Base-by-base conservation (phyloP, 106 monocot species). In the Narthecium ossifragum region DNA sequence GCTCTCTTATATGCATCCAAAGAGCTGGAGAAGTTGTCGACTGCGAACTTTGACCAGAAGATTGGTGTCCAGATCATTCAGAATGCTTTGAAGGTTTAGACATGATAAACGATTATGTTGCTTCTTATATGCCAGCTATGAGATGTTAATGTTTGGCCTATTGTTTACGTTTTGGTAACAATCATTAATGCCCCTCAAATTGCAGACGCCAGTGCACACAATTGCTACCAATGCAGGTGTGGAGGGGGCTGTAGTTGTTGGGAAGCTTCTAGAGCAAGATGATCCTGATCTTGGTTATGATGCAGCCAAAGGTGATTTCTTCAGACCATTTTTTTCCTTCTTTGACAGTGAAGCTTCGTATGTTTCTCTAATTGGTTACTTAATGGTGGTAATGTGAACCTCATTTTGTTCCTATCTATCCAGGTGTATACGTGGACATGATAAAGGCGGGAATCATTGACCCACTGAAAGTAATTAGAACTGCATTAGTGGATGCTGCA, bases 381-480 rank as follows among this genome's bases (percentile, higher is more conserved):
- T 37, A 41, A 14, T 14, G 41, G 14, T 31, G 34, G 18, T 28
- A 4, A 17, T n/a, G n/a, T n/a, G n/a, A n/a, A n/a, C n/a, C n/a
- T n/a, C n/a, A n/a, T n/a, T n/a, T n/a, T n/a, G n/a, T n/a, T n/a
- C n/a, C n/a, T n/a, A n/a, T n/a, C n/a, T n/a, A 7, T 61, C 0
- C 51, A 86, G 89, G 85, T 60, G 89, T 81, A 65, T 86, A 86
- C 68, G 78, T 81, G 0, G 86, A 86, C 31, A 74, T 86, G 81
- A 66, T 90, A 0, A 90, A 90, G 63, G 63, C 81, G 3, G 89
- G 89, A 51, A 85, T 90, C 66, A 78, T 90, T 32, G 89, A 90
- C 45, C 89, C 89, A 11, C 63, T 90, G 56, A 90, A 90, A 58
- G 89, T 90, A 22, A 90, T 90, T 22, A 78, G 89, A 70, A 90